Percentiles rank a stretch among this genome's conserved stretches.
Conservation (phyloP, 306 rosid genomes). For the Rosa multiflora region DNA sequence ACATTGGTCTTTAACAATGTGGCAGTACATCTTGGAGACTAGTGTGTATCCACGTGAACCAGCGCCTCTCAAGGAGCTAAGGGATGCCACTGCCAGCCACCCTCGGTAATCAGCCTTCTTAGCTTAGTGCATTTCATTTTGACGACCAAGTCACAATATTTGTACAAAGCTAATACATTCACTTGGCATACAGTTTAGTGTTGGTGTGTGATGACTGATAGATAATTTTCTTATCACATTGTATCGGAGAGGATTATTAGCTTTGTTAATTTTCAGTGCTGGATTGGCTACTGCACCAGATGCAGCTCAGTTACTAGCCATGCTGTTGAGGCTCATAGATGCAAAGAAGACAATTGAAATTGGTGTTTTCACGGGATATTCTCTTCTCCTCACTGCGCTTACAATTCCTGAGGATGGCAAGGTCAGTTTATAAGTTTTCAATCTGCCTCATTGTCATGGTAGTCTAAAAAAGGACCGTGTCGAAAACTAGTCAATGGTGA, state of each 20-base stretch:
- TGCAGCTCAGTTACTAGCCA: conserved; percentile 41
- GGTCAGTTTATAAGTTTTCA: too few species aligned
- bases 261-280: conserved; percentile 29
- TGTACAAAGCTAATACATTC: too few species aligned
- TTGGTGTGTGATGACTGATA: too few species aligned
- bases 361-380: too few species aligned
- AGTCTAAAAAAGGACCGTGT: too few species aligned
- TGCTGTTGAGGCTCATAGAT: conserved; percentile 46
- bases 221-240: neutral
- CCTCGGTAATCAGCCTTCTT: neutral
- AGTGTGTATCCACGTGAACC: conserved; percentile 63
- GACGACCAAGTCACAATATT: neutral
- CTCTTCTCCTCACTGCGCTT: too few species aligned
- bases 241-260: neutral
- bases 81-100: conserved; percentile 23
- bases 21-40: conserved; percentile 57
- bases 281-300: conserved; percentile 41
- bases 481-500: too few species aligned
- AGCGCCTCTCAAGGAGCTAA: conserved; percentile 16
- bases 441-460: too few species aligned
- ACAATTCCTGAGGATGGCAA: too few species aligned
- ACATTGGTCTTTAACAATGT: neutral
- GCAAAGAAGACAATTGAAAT: too few species aligned
- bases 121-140: too few species aligned
- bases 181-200: neutral